Base-by-base conservation (phyloP, 257 asterid genomes). In the Buddleja alternifolia region DNA sequence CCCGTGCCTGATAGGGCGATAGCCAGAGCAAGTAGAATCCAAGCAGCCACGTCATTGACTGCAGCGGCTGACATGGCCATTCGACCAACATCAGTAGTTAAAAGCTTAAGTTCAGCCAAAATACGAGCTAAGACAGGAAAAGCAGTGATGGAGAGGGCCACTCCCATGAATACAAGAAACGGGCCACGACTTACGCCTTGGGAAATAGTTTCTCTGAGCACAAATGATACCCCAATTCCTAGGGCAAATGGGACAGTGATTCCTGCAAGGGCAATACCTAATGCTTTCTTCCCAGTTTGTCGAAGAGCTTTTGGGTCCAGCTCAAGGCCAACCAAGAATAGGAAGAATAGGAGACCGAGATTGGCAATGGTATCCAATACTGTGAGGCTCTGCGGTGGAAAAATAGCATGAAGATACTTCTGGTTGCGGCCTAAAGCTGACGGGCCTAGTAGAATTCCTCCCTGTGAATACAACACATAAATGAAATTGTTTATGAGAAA, bases 131-230 rank as follows among this genome's bases (percentile, higher is more conserved):
- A n/a, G n/a, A n/a, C n/a, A n/a, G n/a, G n/a, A n/a, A n/a, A 83
- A 1, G 95, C 95, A 6, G 95, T 88, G 63, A 88, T 88, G 6
- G 95, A 88, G 59, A 88, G 90, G n/a, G 92, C 95, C 12, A 88
- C 95, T 12, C 95, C 95, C 93, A 85, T 88, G 74, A 88, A 88
- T 7, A 88, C 83, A 0, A 89, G 71, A 73, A 88, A 88, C 4
- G 91, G 73, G 24, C 69, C 79, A n/a, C 64, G 77, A 21, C 70
- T 67, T 42, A 78, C 93, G n/a, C 85, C 91, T 39, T 77, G 3
- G 17, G 86, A 65, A 25, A 89, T 71, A 8, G 94, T 86, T 37
- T 40, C 80, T 16, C 83, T 67, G 52, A 86, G 84, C 15, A 66
- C 81, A 66, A 79, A 83, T 0, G 96, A 86, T 36, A 89, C 61